Base-by-base conservation (phyloP, 202 grass and related monocot species). In the Tripidium arundinaceum region DNA sequence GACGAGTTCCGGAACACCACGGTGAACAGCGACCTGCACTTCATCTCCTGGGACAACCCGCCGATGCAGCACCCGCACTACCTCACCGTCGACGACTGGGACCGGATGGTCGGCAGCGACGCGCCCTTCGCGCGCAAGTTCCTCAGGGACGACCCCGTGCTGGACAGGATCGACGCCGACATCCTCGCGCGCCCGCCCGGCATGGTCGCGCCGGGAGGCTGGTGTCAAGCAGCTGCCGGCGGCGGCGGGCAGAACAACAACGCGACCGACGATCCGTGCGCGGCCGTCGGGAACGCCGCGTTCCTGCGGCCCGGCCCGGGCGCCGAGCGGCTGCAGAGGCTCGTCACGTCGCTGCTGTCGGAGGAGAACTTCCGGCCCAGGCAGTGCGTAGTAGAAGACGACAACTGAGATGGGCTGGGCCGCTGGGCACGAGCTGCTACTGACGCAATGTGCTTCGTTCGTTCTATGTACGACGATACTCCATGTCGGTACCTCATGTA, bases 31-130 rank as follows among this genome's bases (percentile, higher is more conserved):
- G 93, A 96, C 84, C 80, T 96, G 22, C 90, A 96, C 84, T 96
- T 84, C 88, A 97, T 97, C 85, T 79, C 86, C 6, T 97, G 93
- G 93, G 93, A 97, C 91, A 97, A 89, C 83, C 93, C 90, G 2
- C 93, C 93, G 0, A 93, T 93, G 84, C 93, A 97, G 87, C 94
- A 97, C 73, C 94, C 94, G 43, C 91, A 97, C 82, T 60, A 77
- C 11, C 90, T 97, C 65, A 86, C 91, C 3, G 22, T 65, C 49
- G 36, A 0, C 43, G 91, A 97, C 76, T 94, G 89, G 86, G 80
- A 83, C 52, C 65, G 54, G 5, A 93, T 97, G 90, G 0, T 97
- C 26, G 76, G 4, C 85, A 93, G 89, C 82, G 86, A 60, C 62
- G 88, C 88, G 27, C 94, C 94, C 22, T 97, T 97, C 82, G 94